These are phyloP conservation scores for Podospora tetraspora DNA, from an alignment of 495 filamentous ascomycete genomes.

Conservation along the genomic window DNA sequence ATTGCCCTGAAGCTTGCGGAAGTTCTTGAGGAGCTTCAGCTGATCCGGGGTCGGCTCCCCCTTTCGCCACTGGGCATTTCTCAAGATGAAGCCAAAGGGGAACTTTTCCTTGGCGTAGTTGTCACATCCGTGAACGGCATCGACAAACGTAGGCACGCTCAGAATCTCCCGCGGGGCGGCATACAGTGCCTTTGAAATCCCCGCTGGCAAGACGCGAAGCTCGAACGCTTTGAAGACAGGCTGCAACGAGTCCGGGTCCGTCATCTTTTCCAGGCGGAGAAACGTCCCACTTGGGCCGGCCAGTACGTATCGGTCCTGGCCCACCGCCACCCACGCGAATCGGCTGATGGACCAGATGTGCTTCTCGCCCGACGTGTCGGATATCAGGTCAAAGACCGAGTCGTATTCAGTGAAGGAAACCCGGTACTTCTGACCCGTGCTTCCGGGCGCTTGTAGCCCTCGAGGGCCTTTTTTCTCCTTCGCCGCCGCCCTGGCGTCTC, in stretches of 20 bases:
- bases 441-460: conserved; percentile 22
- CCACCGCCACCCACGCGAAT: conserved; percentile 75
- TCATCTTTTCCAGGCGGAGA: conserved; percentile 55
- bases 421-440: conserved; percentile 23
- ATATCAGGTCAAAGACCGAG: conserved; percentile 77
- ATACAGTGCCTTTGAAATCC: conserved; percentile 49
- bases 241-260: conserved; percentile 14
- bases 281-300: conserved; percentile 50
- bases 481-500: conserved; percentile 42
- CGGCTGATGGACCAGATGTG: conserved; percentile 72
- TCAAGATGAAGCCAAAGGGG: conserved; percentile 51
- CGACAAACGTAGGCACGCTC: conserved; percentile 51
- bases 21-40: conserved; percentile 64
- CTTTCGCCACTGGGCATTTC: conserved; percentile 60
- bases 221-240: conserved; percentile 35
- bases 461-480: conserved; percentile 36
- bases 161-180: conserved; percentile 63
- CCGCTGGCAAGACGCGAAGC: conserved; percentile 32
- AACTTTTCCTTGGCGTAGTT: conserved; percentile 66
- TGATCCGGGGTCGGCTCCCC: conserved; percentile 62
- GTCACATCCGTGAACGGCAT: conserved; percentile 77
- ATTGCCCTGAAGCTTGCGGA: conserved; percentile 36
- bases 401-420: conserved; percentile 85
- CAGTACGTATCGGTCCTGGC: conserved; percentile 59
- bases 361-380: conserved; percentile 69